phyloP scores from a whole-genome alignment of 1,139 yeast genomes.

The Pichia terricola region DNA sequence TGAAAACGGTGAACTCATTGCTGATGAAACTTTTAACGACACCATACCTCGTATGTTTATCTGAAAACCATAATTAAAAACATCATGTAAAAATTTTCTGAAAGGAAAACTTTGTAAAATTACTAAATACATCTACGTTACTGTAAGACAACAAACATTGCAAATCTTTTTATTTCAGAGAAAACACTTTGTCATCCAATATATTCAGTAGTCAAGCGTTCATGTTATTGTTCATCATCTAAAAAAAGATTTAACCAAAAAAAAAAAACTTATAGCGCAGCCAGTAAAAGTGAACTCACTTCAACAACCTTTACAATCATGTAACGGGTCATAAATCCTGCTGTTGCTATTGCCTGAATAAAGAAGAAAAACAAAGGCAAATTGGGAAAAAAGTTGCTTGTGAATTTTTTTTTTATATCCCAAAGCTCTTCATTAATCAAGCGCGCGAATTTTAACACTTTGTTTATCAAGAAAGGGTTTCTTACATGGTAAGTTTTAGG shows the following conservation, averaged over 20 bases:
- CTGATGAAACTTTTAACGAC: slow-evolving; percentile 20
- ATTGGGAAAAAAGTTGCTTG: too few relatives aligned
- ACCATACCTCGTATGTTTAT: slow-evolving; percentile 12
- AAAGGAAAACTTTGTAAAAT: not conserved
- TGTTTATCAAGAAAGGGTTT: too few relatives aligned
- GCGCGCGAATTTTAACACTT: too few relatives aligned
- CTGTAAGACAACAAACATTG: not conserved
- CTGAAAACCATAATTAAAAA: not conserved
- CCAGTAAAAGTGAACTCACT: too few relatives aligned
- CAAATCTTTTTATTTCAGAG: slow-evolving; percentile 5
- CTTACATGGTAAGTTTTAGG: too few relatives aligned
- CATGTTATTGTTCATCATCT: slow-evolving; percentile 10
- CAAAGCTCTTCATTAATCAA: too few relatives aligned
- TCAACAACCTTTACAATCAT: too few relatives aligned
- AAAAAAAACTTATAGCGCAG: too few relatives aligned
- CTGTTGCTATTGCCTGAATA: too few relatives aligned
- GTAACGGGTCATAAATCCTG: too few relatives aligned
- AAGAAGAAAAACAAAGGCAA: too few relatives aligned
- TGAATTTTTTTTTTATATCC: too few relatives aligned
- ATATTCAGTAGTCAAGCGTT: slow-evolving; percentile 13
- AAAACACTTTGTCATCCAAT: slow-evolving; percentile 12
- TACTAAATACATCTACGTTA: not conserved
- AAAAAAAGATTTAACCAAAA: not conserved
- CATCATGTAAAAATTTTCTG: not conserved
- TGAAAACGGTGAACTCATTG: slow-evolving; percentile 20